Percentiles rank a stretch among this genome's conserved stretches.
These are phyloP conservation scores for Coniochaeta sp. DNA, from an alignment of 2,329 filamentous ascomycete species.

Conservation along the genomic window DNA sequence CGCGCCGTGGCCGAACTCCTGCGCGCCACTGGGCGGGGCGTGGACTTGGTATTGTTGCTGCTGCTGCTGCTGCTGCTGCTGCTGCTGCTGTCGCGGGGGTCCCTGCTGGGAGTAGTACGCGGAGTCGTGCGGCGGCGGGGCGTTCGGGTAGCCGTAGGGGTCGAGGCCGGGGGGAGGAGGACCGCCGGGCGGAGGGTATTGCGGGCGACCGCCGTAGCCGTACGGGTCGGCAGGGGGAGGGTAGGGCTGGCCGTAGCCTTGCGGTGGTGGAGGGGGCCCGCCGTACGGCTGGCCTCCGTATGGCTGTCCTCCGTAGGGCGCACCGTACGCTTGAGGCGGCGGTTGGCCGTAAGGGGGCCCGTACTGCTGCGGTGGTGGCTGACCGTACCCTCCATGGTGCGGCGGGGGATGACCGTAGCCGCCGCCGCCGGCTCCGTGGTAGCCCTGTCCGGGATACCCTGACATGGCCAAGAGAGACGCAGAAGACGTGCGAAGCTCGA, in stretches of 20 bases:
- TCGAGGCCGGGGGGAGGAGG: constrained; percentile 11
- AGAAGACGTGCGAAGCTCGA: background rate
- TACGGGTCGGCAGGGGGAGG: constrained; percentile 6
- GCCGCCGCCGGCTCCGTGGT: constrained; percentile 13
- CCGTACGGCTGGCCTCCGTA: constrained; percentile 4
- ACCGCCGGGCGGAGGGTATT: constrained; percentile 13
- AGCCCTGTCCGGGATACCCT: constrained; percentile 16
- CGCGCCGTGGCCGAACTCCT: constrained; percentile 61
- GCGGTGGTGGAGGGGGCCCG: constrained; percentile 11
- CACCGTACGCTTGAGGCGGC: constrained; percentile 5
- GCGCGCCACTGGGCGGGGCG: constrained; percentile 38
- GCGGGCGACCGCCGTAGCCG: constrained; percentile 7
- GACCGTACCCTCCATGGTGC: constrained; percentile 9
- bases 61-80: constrained; percentile 21
- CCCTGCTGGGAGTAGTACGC: constrained; percentile 23
- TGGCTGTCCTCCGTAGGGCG: constrained; percentile 6
- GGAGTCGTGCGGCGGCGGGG: constrained; percentile 11
- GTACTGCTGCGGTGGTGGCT: constrained; percentile 7
- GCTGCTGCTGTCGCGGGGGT: constrained; percentile 28
- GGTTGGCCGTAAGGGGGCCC: constrained; percentile 4
- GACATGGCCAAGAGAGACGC: background rate
- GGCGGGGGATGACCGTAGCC: constrained; percentile 8
- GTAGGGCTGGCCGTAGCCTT: constrained; percentile 10
- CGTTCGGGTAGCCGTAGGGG: constrained; percentile 13
- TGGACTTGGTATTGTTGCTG: constrained; percentile 17